Base-by-base conservation (phyloP, 768 basidiomycete species). In the Hydnum rufescens region DNA sequence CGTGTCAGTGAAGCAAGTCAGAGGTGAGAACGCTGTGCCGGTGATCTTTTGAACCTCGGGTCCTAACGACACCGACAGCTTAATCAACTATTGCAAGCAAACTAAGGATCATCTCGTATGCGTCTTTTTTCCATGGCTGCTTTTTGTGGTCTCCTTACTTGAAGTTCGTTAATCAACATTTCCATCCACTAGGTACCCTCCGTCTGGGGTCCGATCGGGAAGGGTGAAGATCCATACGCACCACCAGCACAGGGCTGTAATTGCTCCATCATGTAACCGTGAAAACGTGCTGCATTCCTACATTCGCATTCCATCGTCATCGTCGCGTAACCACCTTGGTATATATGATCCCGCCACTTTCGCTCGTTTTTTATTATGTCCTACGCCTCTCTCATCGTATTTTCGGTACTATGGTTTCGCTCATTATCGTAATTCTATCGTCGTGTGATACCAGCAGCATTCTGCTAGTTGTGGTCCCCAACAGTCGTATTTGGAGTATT, bases 141-240 rank as follows among this genome's bases (percentile, higher is more conserved):
- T 46, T n/a, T 51, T 56, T 49, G 49, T 31, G 42, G 52, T 34
- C 51, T 50, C 26, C 60, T 61, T 50, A 61, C 58, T 32, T n/a
- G n/a, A n/a, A n/a, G 57, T 54, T 42, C 49, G 3, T 53, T 32
- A 51, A 28, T 49, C 30, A 32, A 30, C 49, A 6, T 13, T 8
- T 28, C 13, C 2, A 28, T 53, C 36, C 49, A 60, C 23, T 61
- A 90, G 83, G 82, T 93, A 48, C 90, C 92, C 25, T 89, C 85
- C 19, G 87, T 99, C 1, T 99, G 95, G 95, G 95, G 95, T 5
- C 81, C 86, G 23, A 80, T 93, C n/a, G 78, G 77, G 57, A 85
- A 83, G 62, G 77, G 77, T 42, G 87, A 93, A 54, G 93, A 99
- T 63, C 93, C 93, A 47, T 97, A 89, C 61, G 82, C 81, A 25